phyloP scores from a whole-genome alignment of 352 stramenopile species.

The Hyaloperonospora brassicae region DNA sequence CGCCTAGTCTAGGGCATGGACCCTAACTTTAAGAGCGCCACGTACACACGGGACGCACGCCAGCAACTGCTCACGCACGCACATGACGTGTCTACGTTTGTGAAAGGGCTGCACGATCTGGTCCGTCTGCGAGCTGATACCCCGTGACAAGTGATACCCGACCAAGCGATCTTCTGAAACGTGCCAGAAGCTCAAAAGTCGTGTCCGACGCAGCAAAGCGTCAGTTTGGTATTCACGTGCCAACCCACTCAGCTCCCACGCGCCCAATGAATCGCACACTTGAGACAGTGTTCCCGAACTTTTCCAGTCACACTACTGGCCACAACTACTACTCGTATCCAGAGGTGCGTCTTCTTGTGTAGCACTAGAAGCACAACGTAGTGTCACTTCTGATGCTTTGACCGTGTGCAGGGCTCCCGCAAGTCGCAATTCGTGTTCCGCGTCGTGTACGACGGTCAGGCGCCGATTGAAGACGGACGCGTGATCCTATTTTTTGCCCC shows the following conservation, averaged over 20 bases:
- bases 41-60: too few species aligned
- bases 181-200: background rate
- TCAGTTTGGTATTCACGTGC: slow-evolving; percentile 14
- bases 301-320: slow-evolving; percentile 30
- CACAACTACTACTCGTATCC: slow-evolving; percentile 57
- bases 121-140: too few species aligned
- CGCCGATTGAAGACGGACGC: slow-evolving; percentile 34
- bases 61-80: too few species aligned
- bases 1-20: too few species aligned
- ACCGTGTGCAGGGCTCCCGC: slow-evolving; percentile 27
- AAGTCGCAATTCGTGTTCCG: slow-evolving; percentile 46
- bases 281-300: slow-evolving; percentile 58
- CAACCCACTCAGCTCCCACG: slow-evolving; percentile 3
- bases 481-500: slow-evolving; percentile 63
- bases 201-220: background rate
- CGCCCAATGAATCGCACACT: slow-evolving; percentile 56
- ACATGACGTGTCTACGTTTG: too few species aligned
- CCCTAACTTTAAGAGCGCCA: too few species aligned
- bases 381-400: background rate
- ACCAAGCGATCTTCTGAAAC: too few species aligned
- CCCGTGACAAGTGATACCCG: too few species aligned
- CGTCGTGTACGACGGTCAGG: slow-evolving; percentile 34
- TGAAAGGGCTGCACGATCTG: too few species aligned
- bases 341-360: slow-evolving; percentile 26
- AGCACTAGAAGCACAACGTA: background rate